Base-by-base conservation (phyloP, 163 green algal genomes). In the Volvox carteri region DNA sequence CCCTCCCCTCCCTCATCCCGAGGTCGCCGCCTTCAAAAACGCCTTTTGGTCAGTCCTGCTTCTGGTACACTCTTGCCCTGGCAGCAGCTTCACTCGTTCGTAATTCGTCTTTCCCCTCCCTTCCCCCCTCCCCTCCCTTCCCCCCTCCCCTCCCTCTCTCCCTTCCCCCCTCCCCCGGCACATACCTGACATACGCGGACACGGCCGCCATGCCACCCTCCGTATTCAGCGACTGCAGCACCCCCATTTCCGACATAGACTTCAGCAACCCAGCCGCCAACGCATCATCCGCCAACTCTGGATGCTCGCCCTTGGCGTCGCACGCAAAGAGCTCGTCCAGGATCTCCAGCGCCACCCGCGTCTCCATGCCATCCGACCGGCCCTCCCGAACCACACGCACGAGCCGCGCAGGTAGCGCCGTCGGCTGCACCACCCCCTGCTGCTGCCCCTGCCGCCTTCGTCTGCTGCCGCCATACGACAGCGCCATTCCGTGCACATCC, bases 281-380 rank as follows among this genome's bases (percentile, higher is more conserved):
- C 9, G 65, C 68, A 21, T 87, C 81, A 30, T 79, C 81, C 30
- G 48, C 81, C 46, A 87, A 65, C 60, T 78, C 79, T n/a, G 28
- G 78, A 23, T 86, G 60, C 9, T 28, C 41, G 41, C 58, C 23
- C 56, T 60, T 44, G 48, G 19, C 50, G 75, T 56, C 50, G 41
- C 78, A 50, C n/a, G 60, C 60, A 65, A 87, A 87, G 33, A 87
- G 37, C 65, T 87, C 81, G 35, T 87, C 81, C 48, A 87, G 21
- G 6, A 87, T 23, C 67, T 87, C 81, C 50, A 87, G 67, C 37
- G 65, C 81, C 48, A 87, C 80, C 65, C 60, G 54, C 11, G 35
- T 54, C 65, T 87, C 81, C 46, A 72, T 16, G 25, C 48, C 67
- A 65, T 80, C 81, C 0, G 81, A 23, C 21, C 81, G 46, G 33